These are phyloP conservation scores for Zizania palustris DNA, from an alignment of 202 grass and related monocot genomes.

Conservation along the genomic window DNA sequence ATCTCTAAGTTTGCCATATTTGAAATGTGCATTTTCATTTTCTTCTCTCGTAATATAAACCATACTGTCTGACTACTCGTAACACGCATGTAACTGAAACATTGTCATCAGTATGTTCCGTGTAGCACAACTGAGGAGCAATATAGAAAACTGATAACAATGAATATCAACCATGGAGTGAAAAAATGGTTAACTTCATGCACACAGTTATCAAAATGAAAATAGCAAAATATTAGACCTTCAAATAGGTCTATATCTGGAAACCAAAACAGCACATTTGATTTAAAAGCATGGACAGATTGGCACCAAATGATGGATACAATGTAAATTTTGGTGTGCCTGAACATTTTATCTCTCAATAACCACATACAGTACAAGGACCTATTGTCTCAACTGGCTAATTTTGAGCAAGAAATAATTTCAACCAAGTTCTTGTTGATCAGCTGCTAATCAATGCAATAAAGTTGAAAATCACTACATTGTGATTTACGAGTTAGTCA, in stretches of 20 bases:
- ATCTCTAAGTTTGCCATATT: conserved; percentile 15
- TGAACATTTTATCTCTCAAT: neutral
- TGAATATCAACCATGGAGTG: neutral
- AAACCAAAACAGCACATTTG: conserved; percentile 8
- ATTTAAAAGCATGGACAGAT: conserved; percentile 13
- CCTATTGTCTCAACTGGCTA: neutral
- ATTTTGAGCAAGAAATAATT: neutral
- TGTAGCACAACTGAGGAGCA: neutral
- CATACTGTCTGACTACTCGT: neutral
- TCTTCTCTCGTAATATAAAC: conserved; percentile 2
- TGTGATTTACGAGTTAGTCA: neutral
- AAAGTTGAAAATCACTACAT: neutral
- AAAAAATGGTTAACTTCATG: neutral
- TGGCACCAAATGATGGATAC: neutral
- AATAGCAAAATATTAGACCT: conserved; percentile 17
- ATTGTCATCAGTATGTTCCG: neutral
- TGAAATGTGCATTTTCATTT: neutral
- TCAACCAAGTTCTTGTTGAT: neutral
- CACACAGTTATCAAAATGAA: neutral
- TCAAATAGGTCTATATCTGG: neutral
- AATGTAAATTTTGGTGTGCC: neutral
- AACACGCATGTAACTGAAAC: neutral
- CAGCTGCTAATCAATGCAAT: neutral
- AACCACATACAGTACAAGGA: neutral
- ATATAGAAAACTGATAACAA: conserved; percentile 7